A percentile compares a stretch with the other conserved stretches of the same genome.
Evolutionary conservation across 164 flowering plant species (phyloP).

Genomic region (Vitis rupestris): DNA sequence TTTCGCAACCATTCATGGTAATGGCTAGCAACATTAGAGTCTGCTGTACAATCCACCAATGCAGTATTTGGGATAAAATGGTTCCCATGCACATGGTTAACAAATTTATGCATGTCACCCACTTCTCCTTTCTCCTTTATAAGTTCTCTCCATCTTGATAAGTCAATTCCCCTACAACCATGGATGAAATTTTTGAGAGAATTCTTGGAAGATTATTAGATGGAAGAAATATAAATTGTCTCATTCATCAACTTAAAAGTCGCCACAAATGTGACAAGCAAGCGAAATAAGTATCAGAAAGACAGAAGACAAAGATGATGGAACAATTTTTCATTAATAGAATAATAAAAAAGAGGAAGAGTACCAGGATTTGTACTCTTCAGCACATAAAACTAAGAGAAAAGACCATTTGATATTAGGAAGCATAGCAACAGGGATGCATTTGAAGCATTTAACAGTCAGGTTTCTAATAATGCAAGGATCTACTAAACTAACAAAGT

Average conservation of each 20-base stretch:
- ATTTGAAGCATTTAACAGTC: too few relatives aligned
- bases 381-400: neutral
- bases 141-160: constrained; percentile 76
- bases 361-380: neutral
- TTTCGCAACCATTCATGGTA: constrained; percentile 81
- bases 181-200: neutral
- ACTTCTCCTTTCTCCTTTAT: constrained; percentile 64
- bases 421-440: too few relatives aligned
- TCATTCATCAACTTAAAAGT: too few relatives aligned
- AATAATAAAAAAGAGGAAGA: too few relatives aligned
- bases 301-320: too few relatives aligned
- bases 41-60: constrained; percentile 93
- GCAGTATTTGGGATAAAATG: constrained; percentile 91
- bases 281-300: too few relatives aligned
- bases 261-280: too few relatives aligned
- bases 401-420: neutral
- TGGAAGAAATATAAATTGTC: neutral
- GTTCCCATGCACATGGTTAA: constrained; percentile 78
- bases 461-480: too few relatives aligned
- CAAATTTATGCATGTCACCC: constrained; percentile 77
- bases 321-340: too few relatives aligned
- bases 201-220: neutral
- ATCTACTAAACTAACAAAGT: too few relatives aligned
- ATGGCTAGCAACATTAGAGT: constrained; percentile 64
- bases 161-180: constrained; percentile 75